phyloP scores from a whole-genome alignment of 2,329 filamentous ascomycete genomes.

The Claviceps maximensis region DNA sequence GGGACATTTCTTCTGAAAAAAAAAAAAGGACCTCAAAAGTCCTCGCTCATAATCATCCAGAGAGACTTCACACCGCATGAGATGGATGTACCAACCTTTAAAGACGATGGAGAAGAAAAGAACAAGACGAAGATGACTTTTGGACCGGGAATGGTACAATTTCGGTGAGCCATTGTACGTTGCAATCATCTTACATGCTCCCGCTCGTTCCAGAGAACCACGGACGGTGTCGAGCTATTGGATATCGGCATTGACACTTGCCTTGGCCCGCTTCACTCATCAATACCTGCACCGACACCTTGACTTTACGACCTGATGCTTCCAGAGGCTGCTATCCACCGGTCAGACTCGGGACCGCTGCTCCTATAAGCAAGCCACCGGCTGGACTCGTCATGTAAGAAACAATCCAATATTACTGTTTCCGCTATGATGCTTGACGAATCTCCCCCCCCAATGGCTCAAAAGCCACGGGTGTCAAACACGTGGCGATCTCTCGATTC shows the following conservation, averaged over 20 bases:
- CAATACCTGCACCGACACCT: not conserved
- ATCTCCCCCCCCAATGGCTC: not conserved
- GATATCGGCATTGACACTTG: not conserved
- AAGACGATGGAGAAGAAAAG: too few species aligned
- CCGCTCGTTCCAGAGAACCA: not conserved
- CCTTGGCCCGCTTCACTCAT: not conserved
- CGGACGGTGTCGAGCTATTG: not conserved
- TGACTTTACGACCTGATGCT: not conserved
- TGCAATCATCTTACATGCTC: not conserved
- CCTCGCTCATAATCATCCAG: not conserved
- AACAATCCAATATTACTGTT: not conserved
- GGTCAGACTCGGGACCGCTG: not conserved
- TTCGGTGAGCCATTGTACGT: not conserved
- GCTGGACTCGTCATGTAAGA: not conserved
- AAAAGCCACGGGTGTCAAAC: not conserved
- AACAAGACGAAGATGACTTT: not conserved
- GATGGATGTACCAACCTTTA: too few species aligned
- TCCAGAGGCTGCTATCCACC: not conserved
- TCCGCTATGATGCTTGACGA: not conserved
- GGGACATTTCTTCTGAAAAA: not conserved
- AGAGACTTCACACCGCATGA: not conserved
- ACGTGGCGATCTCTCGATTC: not conserved
- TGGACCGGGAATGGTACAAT: not conserved
- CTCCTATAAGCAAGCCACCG: not conserved
- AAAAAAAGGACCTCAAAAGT: not conserved